Conservation (phyloP, 345 rosid genomes). For the Gossypium bickii region DNA sequence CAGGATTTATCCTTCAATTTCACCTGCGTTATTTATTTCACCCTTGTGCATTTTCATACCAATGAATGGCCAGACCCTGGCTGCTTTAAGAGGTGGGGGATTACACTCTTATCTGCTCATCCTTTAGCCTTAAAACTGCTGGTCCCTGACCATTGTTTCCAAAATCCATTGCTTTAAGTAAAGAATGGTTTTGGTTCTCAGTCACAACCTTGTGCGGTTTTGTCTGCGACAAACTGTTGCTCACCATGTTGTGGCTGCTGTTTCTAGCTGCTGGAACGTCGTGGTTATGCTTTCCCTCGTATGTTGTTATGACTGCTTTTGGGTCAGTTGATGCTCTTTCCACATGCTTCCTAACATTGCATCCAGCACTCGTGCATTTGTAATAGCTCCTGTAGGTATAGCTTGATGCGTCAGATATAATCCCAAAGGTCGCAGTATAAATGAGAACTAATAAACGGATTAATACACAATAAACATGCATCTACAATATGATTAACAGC, state of each 20-base stretch:
- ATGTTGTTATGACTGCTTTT: constrained; percentile 87
- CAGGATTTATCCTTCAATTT: background rate
- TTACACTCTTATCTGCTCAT: constrained; percentile 57
- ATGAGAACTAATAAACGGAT: background rate
- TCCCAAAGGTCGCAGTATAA: background rate
- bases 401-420: constrained; percentile 19
- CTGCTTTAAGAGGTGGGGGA: background rate
- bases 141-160: constrained; percentile 52
- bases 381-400: constrained; percentile 68
- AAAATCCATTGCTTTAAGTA: constrained; percentile 40
- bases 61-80: background rate
- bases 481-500: background rate
- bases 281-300: constrained; percentile 94
- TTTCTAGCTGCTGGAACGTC: constrained; percentile 74
- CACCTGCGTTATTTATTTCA: background rate
- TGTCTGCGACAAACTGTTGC: constrained; percentile 18
- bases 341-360: constrained; percentile 91
- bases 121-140: constrained; percentile 61
- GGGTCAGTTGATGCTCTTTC: constrained; percentile 91
- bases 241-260: constrained; percentile 39
- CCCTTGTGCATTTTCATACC: background rate
- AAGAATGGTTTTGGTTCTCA: constrained; percentile 32
- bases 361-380: constrained; percentile 77
- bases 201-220: constrained; percentile 29
- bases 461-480: background rate